Percentiles rank a stretch among this genome's conserved stretches.
These are phyloP conservation scores for Talaromyces atroroseus DNA, from an alignment of 2,329 filamentous ascomycete species.

Conservation along the genomic window DNA sequence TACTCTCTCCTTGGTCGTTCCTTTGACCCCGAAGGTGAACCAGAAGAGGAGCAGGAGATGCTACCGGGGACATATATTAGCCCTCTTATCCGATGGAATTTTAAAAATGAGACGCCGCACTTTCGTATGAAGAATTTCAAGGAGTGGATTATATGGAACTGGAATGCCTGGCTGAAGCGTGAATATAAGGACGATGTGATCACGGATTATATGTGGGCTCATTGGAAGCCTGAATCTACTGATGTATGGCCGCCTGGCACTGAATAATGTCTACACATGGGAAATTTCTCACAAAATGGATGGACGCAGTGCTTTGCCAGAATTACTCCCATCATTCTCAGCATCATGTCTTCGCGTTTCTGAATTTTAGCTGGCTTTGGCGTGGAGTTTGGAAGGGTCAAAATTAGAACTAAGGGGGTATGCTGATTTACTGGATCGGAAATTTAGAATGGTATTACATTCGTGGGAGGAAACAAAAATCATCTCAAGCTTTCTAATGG, in stretches of 20 bases:
- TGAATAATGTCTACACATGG: not conserved
- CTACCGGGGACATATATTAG: constrained; percentile 9
- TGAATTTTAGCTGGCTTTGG: too few species aligned
- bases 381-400: too few species aligned
- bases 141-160: constrained; percentile 16
- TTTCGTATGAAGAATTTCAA: constrained; percentile 3
- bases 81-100: not conserved
- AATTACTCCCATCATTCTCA: too few species aligned
- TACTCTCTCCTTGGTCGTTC: not conserved
- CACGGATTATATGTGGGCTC: not conserved
- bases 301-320: too few species aligned
- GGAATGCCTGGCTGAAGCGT: constrained; percentile 13
- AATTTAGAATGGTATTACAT: too few species aligned
- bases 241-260: not conserved
- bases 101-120: constrained; percentile 5
- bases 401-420: too few species aligned
- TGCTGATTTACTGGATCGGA: too few species aligned
- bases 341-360: too few species aligned
- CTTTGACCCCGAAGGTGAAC: not conserved
- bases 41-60: constrained; percentile 4
- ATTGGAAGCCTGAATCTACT: not conserved
- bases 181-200: not conserved
- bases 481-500: too few species aligned
- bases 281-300: not conserved
- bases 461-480: too few species aligned